phyloP scores from a whole-genome alignment of 768 basidiomycete genomes.

The Steccherinum ochraceum region DNA sequence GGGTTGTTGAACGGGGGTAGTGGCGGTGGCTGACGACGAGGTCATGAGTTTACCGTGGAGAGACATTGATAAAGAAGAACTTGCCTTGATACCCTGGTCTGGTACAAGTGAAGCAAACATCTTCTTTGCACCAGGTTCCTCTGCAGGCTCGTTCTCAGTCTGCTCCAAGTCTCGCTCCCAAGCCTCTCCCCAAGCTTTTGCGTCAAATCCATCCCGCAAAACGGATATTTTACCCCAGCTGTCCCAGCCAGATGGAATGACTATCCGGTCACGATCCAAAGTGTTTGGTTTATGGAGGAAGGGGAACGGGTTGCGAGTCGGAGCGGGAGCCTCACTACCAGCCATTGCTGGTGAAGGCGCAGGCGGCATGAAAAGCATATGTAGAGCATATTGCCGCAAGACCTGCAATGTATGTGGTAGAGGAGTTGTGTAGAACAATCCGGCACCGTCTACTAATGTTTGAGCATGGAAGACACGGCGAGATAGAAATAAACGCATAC shows the following conservation, averaged over 20 bases:
- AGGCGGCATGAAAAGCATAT: slow-evolving; percentile 72
- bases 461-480: background rate
- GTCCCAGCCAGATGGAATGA: slow-evolving; percentile 96
- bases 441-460: slow-evolving; percentile 68
- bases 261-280: slow-evolving; percentile 85
- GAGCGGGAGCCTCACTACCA: slow-evolving; percentile 31
- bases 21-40: slow-evolving; percentile 43
- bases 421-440: slow-evolving; percentile 85
- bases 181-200: slow-evolving; percentile 69
- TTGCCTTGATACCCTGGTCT: slow-evolving; percentile 68
- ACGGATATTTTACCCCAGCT: slow-evolving; percentile 95
- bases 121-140: slow-evolving; percentile 51
- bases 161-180: slow-evolving; percentile 65
- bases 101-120: slow-evolving; percentile 69
- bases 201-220: slow-evolving; percentile 87
- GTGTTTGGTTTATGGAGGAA: slow-evolving; percentile 87
- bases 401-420: slow-evolving; percentile 68
- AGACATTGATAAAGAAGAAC: background rate
- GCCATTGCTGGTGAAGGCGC: slow-evolving; percentile 42
- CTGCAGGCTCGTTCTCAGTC: slow-evolving; percentile 34
- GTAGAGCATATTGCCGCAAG: slow-evolving; percentile 79
- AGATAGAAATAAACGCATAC: slow-evolving; percentile 39
- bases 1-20: slow-evolving; percentile 76
- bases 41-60: background rate
- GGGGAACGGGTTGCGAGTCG: slow-evolving; percentile 74